Evolutionary conservation across 2,329 filamentous ascomycete genomes (phyloP).

Genomic region (Coniochaeta ligniaria): DNA sequence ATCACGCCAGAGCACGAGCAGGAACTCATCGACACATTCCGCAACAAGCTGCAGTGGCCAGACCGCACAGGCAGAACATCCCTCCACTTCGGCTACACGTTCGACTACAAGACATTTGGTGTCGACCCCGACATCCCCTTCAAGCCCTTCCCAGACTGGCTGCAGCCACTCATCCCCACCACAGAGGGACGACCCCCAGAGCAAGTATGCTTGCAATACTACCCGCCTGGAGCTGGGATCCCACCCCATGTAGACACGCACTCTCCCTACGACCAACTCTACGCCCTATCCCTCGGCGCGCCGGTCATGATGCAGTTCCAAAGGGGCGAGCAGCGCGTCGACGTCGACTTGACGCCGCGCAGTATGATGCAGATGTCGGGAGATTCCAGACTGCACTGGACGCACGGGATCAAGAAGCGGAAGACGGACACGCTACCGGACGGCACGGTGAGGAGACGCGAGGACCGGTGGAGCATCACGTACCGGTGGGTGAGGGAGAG

Average conservation of each 20-base stretch:
- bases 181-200: conserved; percentile 21
- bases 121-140: conserved; percentile 42
- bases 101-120: conserved; percentile 52
- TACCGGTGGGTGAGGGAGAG: conserved; percentile 44
- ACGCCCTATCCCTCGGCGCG: conserved; percentile 29
- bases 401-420: conserved; percentile 19
- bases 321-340: conserved; percentile 20
- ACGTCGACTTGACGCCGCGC: conserved; percentile 39
- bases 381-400: conserved; percentile 43
- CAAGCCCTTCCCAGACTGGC: conserved; percentile 43
- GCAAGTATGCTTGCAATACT: conserved; percentile 51
- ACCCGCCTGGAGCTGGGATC: conserved; percentile 48
- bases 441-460: conserved; percentile 32
- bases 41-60: conserved; percentile 37
- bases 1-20: conserved; percentile 36
- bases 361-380: conserved; percentile 45
- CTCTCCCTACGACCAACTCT: conserved; percentile 32
- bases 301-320: conserved; percentile 33
- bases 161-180: conserved; percentile 37
- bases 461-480: conserved; percentile 46
- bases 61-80: conserved; percentile 36
- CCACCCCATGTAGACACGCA: conserved; percentile 53
- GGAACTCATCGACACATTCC: conserved; percentile 35
- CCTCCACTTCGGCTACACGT: conserved; percentile 49
- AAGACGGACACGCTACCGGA: conserved; percentile 18